phyloP scores from a whole-genome alignment of 164 flowering plant species.

The Santalum album region DNA sequence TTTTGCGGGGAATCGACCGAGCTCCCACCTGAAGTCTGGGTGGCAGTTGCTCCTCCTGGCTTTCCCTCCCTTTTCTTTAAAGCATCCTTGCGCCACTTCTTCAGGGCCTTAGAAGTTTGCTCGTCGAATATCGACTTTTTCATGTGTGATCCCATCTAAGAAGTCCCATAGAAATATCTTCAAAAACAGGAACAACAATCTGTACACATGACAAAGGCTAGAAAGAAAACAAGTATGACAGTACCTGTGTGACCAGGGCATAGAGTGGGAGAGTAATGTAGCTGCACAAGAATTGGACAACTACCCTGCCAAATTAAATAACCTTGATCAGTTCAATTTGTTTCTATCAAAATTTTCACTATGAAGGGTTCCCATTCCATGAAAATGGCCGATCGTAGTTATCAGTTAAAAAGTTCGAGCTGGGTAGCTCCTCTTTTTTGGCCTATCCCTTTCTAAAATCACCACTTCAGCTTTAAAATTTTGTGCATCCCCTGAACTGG shows the following conservation, averaged over 20 bases:
- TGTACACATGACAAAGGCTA: too few relatives aligned
- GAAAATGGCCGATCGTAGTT: background rate
- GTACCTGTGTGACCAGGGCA: constrained; percentile 95
- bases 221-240: background rate
- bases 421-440: background rate
- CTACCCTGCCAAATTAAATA: constrained; percentile 36
- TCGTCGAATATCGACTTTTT: constrained; percentile 81
- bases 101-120: constrained; percentile 75
- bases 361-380: background rate
- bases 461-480: background rate
- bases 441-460: background rate
- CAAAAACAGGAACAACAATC: too few relatives aligned
- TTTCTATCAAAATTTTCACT: background rate
- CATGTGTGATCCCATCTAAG: constrained; percentile 93
- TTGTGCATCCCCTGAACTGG: background rate
- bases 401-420: background rate
- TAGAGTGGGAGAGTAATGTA: constrained; percentile 91
- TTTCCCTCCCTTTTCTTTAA: constrained; percentile 43
- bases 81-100: constrained; percentile 66
- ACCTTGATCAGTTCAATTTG: background rate
- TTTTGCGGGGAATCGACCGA: constrained; percentile 27
- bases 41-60: constrained; percentile 8
- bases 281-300: constrained; percentile 74
- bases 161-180: constrained; percentile 3
- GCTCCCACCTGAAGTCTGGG: constrained; percentile 31